Percentiles rank a stretch among this genome's conserved stretches.
These are phyloP conservation scores for Croton setiger DNA, from an alignment of 441 rosid genomes.

Conservation along the genomic window DNA sequence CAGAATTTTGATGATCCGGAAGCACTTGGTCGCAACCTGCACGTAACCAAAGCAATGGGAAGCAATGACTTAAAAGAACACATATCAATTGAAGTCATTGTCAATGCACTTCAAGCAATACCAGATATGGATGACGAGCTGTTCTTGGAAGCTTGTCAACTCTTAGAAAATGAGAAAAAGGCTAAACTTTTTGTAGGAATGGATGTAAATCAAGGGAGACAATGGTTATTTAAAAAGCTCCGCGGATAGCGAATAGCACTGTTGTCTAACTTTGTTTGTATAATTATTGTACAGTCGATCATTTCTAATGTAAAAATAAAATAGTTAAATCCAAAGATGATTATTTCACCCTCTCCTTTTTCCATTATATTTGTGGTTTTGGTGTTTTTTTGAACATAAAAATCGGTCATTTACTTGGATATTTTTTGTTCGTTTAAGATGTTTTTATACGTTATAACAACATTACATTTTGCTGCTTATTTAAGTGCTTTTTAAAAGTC, in stretches of 20 bases:
- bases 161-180: conserved; percentile 43
- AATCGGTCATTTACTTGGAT: too few species aligned
- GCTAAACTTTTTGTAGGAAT: conserved; percentile 41
- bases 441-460: too few species aligned
- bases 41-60: conserved; percentile 2
- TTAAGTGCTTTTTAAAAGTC: too few species aligned
- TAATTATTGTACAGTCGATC: conserved; percentile 12
- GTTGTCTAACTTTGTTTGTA: neutral
- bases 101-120: conserved; percentile 48
- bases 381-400: too few species aligned
- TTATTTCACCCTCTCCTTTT: neutral
- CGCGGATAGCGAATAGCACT: conserved; percentile 9
- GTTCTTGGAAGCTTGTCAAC: conserved; percentile 50
- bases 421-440: too few species aligned
- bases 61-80: conserved; percentile 16
- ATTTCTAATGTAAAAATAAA: neutral
- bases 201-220: conserved; percentile 37
- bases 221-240: conserved; percentile 45
- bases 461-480: too few species aligned
- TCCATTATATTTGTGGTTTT: neutral
- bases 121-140: conserved; percentile 49
- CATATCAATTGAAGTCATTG: conserved; percentile 39
- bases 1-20: conserved; percentile 24
- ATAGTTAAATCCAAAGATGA: neutral
- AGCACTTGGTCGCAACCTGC: conserved; percentile 11